Evolutionary conservation across 352 stramenopile genomes (phyloP), one percentile per base, ranked within the genome.

Genomic region (Phytophthora sp.): DNA sequence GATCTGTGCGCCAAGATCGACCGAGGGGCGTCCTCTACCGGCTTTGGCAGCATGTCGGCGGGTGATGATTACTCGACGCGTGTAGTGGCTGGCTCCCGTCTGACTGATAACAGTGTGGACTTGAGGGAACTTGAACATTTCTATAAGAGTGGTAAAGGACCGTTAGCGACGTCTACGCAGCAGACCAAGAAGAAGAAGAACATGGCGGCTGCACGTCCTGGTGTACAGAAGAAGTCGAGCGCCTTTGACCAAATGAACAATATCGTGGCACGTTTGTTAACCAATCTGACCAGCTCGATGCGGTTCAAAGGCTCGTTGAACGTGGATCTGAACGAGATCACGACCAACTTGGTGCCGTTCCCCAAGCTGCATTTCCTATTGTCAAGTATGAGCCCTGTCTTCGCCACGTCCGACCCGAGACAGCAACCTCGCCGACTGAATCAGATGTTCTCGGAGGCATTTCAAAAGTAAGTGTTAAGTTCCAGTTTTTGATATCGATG

Each of bases 291-390:
- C n/a, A 98, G 96, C 53, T 99, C 94, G 9, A 97, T 99, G 74
- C 96, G 98, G 64, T 99, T 99, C 76, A 94, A 99, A 77, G 97
- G 97, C 49, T 95, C 94, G 26, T 76, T 99, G 45, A 99, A 99
- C 76, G 96, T 99, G 45, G 98, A 99, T 88, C 82, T 99, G 55
- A 99, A 97, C 63, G 97, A 99, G 82, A 99, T 99, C 86, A 97
- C 98, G 74, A 99, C 97, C 63, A 99, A 99, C 82, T 86, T 99
- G 74, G 97, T 99, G 36, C 97, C 98, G 30, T 99, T 99, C 74
- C 97, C 97, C 21, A 97, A 97, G 62, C 98, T 99, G 53, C 96
- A 99, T 73, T 99, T 99, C 77, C 91, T 99, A 72, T 83, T 99
- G 35, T 87, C 85, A 11, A 94, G 85, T 44, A 86, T 92, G 69